phyloP scores from a whole-genome alignment of 2,329 filamentous ascomycete genomes.

The Aspergillus vadensis region DNA sequence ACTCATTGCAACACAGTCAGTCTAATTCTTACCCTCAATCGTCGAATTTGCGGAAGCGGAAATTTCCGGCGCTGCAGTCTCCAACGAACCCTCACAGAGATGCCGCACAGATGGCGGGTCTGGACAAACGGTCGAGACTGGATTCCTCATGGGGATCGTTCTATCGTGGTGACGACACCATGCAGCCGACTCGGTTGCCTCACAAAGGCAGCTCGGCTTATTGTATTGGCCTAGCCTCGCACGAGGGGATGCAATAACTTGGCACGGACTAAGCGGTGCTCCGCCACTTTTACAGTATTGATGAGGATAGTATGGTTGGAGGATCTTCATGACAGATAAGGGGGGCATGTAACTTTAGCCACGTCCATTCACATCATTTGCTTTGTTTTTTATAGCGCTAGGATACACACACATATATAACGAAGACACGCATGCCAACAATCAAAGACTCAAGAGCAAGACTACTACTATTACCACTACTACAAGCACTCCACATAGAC shows the following conservation, averaged over 20 bases:
- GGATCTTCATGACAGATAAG: background rate
- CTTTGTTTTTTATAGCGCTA: background rate
- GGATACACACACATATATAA: background rate
- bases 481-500: background rate
- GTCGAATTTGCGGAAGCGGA: conserved; percentile 18
- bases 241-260: background rate
- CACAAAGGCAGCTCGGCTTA: background rate
- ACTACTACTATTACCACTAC: background rate
- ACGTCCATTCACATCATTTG: background rate
- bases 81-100: background rate
- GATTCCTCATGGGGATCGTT: background rate
- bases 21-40: background rate
- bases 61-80: conserved; percentile 8
- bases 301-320: background rate
- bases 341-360: background rate
- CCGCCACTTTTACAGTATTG: no score
- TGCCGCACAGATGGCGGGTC: background rate
- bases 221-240: conserved; percentile 1
- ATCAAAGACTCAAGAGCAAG: background rate
- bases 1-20: background rate
- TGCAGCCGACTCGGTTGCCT: background rate
- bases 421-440: background rate
- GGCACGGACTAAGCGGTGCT: no score
- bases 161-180: background rate
- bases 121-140: conserved; percentile 15